phyloP scores from a whole-genome alignment of 441 rosid species.

The Iberis amara region DNA sequence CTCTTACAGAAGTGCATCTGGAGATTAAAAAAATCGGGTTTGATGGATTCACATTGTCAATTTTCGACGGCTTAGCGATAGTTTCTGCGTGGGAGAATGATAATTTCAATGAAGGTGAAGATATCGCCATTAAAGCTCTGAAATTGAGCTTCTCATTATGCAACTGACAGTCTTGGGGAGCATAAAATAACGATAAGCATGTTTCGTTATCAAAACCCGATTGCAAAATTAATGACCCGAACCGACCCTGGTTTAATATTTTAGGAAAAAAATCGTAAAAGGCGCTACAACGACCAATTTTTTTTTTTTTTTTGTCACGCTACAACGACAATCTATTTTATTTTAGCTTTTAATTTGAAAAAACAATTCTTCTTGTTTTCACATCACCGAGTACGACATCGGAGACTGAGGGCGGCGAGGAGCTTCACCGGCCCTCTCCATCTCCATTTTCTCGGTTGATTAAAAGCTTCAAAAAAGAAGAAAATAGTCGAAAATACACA shows the following conservation, averaged over 20 bases:
- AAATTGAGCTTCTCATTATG: constrained; percentile 23
- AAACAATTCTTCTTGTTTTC: background rate
- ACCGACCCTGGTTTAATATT: constrained; percentile 5
- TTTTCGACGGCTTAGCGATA: constrained; percentile 7
- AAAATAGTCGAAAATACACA: constrained; percentile 1
- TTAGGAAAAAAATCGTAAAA: constrained; percentile 23
- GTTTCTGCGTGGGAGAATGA: constrained; percentile 27
- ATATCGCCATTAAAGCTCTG: constrained; percentile 40
- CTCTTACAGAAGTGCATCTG: constrained; percentile 44
- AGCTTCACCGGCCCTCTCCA: constrained; percentile 30
- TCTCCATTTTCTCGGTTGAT: constrained; percentile 27
- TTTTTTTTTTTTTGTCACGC: background rate
- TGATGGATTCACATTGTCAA: constrained; percentile 2
- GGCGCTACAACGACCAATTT: constrained; percentile 30
- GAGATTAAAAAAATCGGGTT: constrained; percentile 43
- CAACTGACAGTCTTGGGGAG: background rate
- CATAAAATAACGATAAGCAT: constrained; percentile 10
- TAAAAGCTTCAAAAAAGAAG: constrained; percentile 13
- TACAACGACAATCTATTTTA: background rate
- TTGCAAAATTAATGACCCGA: background rate
- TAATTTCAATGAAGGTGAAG: constrained; percentile 18
- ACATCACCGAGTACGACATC: constrained; percentile 24
- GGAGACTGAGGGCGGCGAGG: constrained; percentile 32
- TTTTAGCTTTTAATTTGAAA: constrained; percentile 12
- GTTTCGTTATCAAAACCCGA: constrained; percentile 11